Evolutionary conservation across 305 asterid species (phyloP), one percentile per base, ranked within the genome.

Genomic region (Plantago coronopus): DNA sequence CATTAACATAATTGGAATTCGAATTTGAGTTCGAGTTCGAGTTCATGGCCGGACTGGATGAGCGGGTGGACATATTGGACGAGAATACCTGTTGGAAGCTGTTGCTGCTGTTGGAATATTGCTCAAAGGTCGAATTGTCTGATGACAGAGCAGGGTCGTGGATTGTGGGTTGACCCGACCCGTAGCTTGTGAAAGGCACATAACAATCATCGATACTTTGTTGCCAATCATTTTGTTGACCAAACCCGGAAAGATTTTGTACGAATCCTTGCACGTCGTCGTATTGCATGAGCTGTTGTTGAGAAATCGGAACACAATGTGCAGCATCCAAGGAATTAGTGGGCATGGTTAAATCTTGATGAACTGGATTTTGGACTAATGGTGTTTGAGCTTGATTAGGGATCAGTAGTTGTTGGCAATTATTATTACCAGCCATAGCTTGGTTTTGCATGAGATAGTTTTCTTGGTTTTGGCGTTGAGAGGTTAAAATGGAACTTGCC

Each of bases 61-160:
- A 84, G 27, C 91, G 88, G 13, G 91, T 84, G 40, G 94, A 81
- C 11, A 80, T 55, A 72, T 64, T 79, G 9, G 95, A 83, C 69
- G 83, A 43, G 16, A 40, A 40, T 57, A 70, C 85, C 2, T 87
- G 75, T 10, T 77, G 89, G 66, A 87, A 81, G 59, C 81, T 60
- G 57, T 67, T 73, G 72, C 22, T 56, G 4, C 60, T 69, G 74
- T 75, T 72, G 76, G 55, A 76, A 8, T 90, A 78, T 47, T 81
- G 91, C 51, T 45, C 37, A 37, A 77, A 72, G 11, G 83, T 77
- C 1, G 87, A 63, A 25, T 75, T 67, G 21, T 84, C 94, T 1
- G 89, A 78, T 0, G 81, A 72, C 13, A 74, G 68, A 14, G 5
- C 57, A 21, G 80, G 73, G 47, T 80, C 87, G 58, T 31, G 38